Evolutionary conservation across 306 rosid species (phyloP).

Genomic region (Castanea mollissima): DNA sequence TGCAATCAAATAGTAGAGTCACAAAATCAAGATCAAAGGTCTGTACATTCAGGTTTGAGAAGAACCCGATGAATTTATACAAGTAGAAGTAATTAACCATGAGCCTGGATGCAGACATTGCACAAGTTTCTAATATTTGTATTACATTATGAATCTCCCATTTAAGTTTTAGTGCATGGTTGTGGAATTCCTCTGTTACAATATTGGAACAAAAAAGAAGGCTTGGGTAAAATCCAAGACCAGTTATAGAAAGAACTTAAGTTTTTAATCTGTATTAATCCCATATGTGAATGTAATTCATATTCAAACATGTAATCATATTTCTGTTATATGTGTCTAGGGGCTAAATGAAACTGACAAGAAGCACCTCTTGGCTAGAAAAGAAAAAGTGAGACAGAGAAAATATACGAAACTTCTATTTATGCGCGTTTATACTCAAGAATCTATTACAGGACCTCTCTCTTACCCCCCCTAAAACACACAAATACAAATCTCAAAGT

Average conservation of each 20-base stretch:
- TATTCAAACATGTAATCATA: background rate
- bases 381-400: background rate
- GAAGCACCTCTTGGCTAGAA: background rate
- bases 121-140: slow-evolving; percentile 3
- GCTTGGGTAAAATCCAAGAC: background rate
- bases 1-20: background rate
- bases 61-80: background rate
- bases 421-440: background rate
- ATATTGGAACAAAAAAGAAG: background rate
- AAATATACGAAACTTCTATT: background rate
- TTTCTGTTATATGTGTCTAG: background rate
- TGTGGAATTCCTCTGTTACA: background rate
- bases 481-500: background rate
- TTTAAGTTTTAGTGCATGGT: background rate
- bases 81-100: background rate
- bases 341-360: background rate
- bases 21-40: background rate
- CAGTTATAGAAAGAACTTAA: background rate
- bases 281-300: background rate
- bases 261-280: background rate
- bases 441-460: background rate
- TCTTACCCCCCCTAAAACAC: background rate
- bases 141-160: background rate
- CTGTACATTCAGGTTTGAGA: background rate
- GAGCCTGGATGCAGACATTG: background rate